Evolutionary conservation across 1,284 basidiomycete genomes (phyloP).

Genomic region (Melanopsichium pennsylvanicum): DNA sequence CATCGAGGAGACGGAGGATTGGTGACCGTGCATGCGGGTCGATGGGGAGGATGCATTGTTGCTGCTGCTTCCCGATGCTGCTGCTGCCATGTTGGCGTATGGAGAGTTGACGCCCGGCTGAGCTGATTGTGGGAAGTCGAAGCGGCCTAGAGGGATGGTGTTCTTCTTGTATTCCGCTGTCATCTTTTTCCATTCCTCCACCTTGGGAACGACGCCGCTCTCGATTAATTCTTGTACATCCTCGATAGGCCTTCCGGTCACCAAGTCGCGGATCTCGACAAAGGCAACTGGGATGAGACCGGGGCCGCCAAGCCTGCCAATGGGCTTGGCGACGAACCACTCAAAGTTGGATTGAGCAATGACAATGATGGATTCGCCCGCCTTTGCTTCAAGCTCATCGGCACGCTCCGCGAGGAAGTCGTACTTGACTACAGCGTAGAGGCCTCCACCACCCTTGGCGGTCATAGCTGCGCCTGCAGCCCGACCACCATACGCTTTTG

Average conservation of each 20-base stretch:
- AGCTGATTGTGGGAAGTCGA: conserved; percentile 40
- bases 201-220: conserved; percentile 83
- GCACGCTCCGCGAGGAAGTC: conserved; percentile 93
- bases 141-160: conserved; percentile 85
- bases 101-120: conserved; percentile 38
- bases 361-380: conserved; percentile 86
- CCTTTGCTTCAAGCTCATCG: conserved; percentile 93
- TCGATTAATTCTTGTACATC: conserved; percentile 83
- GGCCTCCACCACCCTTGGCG: conserved; percentile 60
- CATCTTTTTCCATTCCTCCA: conserved; percentile 97
- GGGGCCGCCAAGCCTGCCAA: conserved; percentile 89
- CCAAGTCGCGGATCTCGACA: conserved; percentile 92
- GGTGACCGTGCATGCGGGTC: conserved; percentile 13
- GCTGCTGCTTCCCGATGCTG: conserved; percentile 28
- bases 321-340: conserved; percentile 81
- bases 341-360: conserved; percentile 62
- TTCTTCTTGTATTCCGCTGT: conserved; percentile 95
- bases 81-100: conserved; percentile 34
- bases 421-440: conserved; percentile 92
- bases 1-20: conserved; percentile 24
- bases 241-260: conserved; percentile 72
- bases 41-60: conserved; percentile 13
- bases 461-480: conserved; percentile 46
- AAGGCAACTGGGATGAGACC: conserved; percentile 96
- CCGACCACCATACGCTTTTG: conserved; percentile 35